Conservation (phyloP, 768 basidiomycete species). For the Pleurotus giganteus region DNA sequence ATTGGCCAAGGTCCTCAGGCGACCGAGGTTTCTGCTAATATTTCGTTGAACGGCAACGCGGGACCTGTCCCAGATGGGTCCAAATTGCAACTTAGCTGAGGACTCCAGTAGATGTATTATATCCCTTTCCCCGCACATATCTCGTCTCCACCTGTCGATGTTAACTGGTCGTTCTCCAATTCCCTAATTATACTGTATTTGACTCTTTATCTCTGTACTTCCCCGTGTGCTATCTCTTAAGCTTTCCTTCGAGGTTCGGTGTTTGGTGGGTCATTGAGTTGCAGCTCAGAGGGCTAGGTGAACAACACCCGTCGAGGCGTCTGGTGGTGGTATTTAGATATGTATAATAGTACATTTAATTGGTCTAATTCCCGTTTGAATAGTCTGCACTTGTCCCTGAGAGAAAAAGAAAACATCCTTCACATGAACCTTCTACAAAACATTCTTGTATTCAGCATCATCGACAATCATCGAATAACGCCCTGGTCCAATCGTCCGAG, state of each 20-base stretch:
- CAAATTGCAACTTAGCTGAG: slow-evolving; percentile 47
- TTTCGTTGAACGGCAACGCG: slow-evolving; percentile 45
- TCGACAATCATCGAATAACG: not conserved
- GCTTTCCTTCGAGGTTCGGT: no score
- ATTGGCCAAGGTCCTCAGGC: slow-evolving; percentile 60
- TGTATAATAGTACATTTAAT: no score
- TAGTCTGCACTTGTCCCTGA: not conserved
- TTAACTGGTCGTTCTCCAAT: no score
- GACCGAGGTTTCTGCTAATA: slow-evolving; percentile 46
- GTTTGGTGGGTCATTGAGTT: no score
- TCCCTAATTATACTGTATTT: not conserved
- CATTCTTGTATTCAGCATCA: not conserved
- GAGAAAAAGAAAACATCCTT: not conserved
- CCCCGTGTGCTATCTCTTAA: no score
- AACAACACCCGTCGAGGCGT: no score
- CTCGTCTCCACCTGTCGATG: not conserved
- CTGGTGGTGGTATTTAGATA: no score
- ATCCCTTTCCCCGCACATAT: not conserved
- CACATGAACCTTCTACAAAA: not conserved
- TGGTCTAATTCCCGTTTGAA: no score
- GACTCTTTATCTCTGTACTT: no score
- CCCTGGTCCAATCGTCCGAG: slow-evolving; percentile 3
- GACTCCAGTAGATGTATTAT: slow-evolving; percentile 6
- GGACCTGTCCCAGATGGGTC: slow-evolving; percentile 58
- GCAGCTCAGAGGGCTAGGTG: no score